phyloP scores from a whole-genome alignment of 768 basidiomycete genomes.

The Tulasnella sp. region DNA sequence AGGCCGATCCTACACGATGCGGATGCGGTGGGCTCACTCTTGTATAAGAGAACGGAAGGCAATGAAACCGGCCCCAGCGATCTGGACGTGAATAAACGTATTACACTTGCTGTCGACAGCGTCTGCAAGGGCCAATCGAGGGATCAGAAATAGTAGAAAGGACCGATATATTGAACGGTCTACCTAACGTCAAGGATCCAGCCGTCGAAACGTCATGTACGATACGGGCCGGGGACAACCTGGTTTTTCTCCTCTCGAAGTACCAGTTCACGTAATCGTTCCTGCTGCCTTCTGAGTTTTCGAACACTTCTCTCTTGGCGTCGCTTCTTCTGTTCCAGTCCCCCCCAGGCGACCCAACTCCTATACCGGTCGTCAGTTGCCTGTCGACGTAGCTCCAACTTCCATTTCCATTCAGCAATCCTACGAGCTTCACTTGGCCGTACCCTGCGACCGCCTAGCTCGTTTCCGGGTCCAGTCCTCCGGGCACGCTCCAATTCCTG shows the following conservation, averaged over 20 bases:
- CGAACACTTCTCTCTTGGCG: slow-evolving; percentile 22
- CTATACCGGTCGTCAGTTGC: slow-evolving; percentile 49
- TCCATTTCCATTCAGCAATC: slow-evolving; percentile 66
- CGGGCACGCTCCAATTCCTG: slow-evolving; percentile 29
- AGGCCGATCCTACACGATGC: too few species aligned
- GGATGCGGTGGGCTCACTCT: too few species aligned
- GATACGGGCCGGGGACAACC: slow-evolving; percentile 35
- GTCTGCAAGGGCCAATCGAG: too few species aligned
- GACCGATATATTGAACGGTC: too few species aligned
- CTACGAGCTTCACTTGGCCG: slow-evolving; percentile 49
- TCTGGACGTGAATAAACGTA: too few species aligned
- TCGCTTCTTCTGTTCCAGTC: slow-evolving; percentile 12
- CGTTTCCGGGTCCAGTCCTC: slow-evolving; percentile 8
- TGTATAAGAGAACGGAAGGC: too few species aligned
- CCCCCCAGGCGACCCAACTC: slow-evolving; percentile 33
- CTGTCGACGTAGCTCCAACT: slow-evolving; percentile 44
- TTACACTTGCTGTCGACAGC: too few species aligned
- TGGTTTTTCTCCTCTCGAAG: slow-evolving; percentile 48
- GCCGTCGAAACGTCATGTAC: too few species aligned
- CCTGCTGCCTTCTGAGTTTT: slow-evolving; percentile 28
- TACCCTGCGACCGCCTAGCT: slow-evolving; percentile 41
- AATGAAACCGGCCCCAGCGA: too few species aligned
- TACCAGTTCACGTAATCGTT: slow-evolving; percentile 41
- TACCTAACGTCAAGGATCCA: too few species aligned
- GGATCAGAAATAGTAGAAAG: too few species aligned